Percentiles rank a stretch among this genome's conserved stretches.
These are phyloP conservation scores for Pseudoscleropodium purum DNA, from an alignment of 225 moss, liverwort and hornwort species.

Conservation along the genomic window DNA sequence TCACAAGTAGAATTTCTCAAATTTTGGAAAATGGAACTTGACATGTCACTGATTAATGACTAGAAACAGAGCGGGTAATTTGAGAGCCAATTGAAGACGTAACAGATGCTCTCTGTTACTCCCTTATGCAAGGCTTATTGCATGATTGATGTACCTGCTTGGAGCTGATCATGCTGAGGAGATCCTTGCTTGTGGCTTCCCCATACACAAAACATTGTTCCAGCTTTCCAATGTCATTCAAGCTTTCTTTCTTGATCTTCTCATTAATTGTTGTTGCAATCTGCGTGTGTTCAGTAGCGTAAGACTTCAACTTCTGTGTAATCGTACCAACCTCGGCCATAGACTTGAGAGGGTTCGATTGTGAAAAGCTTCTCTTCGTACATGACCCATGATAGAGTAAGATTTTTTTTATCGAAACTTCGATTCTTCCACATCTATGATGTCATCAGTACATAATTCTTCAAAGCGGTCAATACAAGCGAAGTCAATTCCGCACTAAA, in stretches of 20 bases:
- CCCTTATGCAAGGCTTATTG: not conserved
- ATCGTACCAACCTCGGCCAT: not conserved
- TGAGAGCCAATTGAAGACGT: not conserved
- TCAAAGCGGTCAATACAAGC: not conserved
- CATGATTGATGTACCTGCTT: slow-evolving; percentile 40
- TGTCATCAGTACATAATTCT: not conserved
- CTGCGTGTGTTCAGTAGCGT: slow-evolving; percentile 16
- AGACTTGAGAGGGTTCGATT: not conserved
- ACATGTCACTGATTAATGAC: not conserved
- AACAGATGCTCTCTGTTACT: not conserved
- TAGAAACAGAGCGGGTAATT: not conserved
- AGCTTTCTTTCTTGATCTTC: slow-evolving; percentile 61
- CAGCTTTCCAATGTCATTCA: slow-evolving; percentile 80
- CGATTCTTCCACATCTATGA: not conserved
- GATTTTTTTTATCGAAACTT: not conserved
- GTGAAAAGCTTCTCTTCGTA: not conserved
- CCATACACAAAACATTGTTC: slow-evolving; percentile 98
- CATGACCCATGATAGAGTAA: not conserved
- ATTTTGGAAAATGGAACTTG: not conserved
- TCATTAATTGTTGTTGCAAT: slow-evolving; percentile 90
- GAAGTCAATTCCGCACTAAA: not conserved
- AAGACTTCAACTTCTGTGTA: not conserved
- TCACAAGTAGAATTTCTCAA: not conserved
- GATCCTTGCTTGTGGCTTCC: slow-evolving; percentile 95
- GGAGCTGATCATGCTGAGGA: slow-evolving; percentile 68